These are phyloP conservation scores for Debaryomyces prosopidis DNA, from an alignment of 805 yeast genomes.

Conservation along the genomic window DNA sequence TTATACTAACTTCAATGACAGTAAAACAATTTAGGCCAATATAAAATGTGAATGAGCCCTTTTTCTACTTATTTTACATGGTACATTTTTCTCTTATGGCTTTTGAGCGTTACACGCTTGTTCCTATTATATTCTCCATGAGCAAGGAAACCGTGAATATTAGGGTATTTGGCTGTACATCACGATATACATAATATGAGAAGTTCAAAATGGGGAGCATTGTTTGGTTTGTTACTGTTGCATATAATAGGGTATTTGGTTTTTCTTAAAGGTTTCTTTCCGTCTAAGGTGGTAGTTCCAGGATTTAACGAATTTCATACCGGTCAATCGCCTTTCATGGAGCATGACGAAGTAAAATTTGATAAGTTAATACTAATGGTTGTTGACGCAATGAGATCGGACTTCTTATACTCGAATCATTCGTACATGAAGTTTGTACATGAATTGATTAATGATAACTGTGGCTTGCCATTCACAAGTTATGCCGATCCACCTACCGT, in stretches of 20 bases:
- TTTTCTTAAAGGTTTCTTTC: conserved; percentile 86
- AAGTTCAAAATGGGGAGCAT: conserved; percentile 7
- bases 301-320: conserved; percentile 47
- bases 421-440: conserved; percentile 75
- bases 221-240: conserved; percentile 4
- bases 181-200: conserved; percentile 11
- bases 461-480: conserved; percentile 87
- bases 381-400: conserved; percentile 90
- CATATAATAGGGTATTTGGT: conserved; percentile 51
- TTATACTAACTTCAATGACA: no score
- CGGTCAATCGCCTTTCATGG: conserved; percentile 22
- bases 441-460: conserved; percentile 57
- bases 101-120: no score
- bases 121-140: no score
- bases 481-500: conserved; percentile 95
- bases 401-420: conserved; percentile 67
- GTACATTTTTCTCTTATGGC: no score
- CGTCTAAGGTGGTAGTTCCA: conserved; percentile 75
- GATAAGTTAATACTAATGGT: conserved; percentile 76
- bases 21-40: no score
- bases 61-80: no score
- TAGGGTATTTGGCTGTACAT: no score
- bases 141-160: no score
- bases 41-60: no score
- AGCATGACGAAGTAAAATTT: conserved; percentile 46